Evolutionary conservation across 495 filamentous ascomycete genomes (phyloP), one percentile per base, ranked within the genome.

Genomic region (Cercophora scortea): DNA sequence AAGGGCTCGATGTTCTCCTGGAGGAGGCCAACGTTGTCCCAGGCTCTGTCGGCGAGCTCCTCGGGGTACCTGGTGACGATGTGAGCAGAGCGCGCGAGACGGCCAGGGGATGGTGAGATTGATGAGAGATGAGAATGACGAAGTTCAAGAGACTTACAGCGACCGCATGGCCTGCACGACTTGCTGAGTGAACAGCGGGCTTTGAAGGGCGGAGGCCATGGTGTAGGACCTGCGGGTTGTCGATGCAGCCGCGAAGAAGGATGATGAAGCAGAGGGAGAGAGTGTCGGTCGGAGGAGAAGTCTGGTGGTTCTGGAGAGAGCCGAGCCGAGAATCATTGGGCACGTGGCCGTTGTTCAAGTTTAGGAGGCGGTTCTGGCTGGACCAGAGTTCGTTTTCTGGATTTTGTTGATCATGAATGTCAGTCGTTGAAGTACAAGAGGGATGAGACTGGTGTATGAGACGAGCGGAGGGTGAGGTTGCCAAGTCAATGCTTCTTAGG

Each of bases 31-130:
- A 71, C 96, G 57, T 98, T 98, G 64, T 98, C 93, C 74, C 87
- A 98, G 68, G 85, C 84, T 60, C 85, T 85, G 60, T 96, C 91
- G 10, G 93, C 92, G 44, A 97, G 76, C 40, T 81, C 81, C 69
- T 91, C 86, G 0, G 93, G 93, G 66, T 95, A 98, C 39, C 90
- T 95, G 61, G 4, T 1, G 12, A 17, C 9, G 18, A 40, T 57
- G 17, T 9, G 12, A 44, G 9, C n/a, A 9, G 13, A 16, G 5
- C 42, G n/a, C 42, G 7, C 3, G 42, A 19, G 42, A 3, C 38
- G 7, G 38, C 11, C 38, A 41, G 38, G 11, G 12, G 15, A 41
- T 4, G 12, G 7, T 41, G 38, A 12, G 15, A 2, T 41, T 41
- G 38, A 41, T 25, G 25, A 25, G 25, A 25, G 6, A 41, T 41